Percentiles rank a stretch among this genome's conserved stretches.
These are phyloP conservation scores for Agrocybe praecox DNA, from an alignment of 768 basidiomycete genomes.

Conservation along the genomic window DNA sequence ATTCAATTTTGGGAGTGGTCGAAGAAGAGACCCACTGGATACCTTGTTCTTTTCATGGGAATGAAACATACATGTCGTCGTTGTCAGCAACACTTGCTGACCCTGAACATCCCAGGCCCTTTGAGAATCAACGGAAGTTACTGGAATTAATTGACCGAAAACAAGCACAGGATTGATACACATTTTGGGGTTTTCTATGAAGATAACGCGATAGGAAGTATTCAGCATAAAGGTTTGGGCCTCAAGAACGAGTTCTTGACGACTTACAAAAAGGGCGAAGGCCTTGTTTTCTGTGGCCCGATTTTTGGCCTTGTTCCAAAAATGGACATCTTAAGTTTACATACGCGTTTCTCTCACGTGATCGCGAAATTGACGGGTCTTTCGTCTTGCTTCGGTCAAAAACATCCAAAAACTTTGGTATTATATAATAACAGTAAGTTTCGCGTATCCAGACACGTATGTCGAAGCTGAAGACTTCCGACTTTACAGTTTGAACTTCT, in stretches of 20 bases:
- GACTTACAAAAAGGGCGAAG: not conserved
- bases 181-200: no score
- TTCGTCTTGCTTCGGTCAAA: not conserved
- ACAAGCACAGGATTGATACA: no score
- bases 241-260: not conserved
- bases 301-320: not conserved
- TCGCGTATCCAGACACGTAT: not conserved
- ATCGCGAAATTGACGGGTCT: constrained; percentile 1
- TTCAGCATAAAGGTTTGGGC: not conserved
- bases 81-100: not conserved
- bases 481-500: constrained; percentile 7
- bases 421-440: not conserved
- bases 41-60: constrained; percentile 6
- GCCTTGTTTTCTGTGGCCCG: not conserved
- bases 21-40: not conserved
- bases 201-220: no score
- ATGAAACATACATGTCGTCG: not conserved
- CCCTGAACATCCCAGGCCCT: not conserved
- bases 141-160: no score
- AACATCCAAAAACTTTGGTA: not conserved
- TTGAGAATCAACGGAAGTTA: not conserved
- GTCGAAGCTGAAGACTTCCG: not conserved
- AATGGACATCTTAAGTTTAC: not conserved
- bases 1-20: not conserved
- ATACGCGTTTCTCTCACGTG: not conserved